Evolutionary conservation across 1,139 yeast species (phyloP).

Genomic region (Debaryomyces psychrophilus): DNA sequence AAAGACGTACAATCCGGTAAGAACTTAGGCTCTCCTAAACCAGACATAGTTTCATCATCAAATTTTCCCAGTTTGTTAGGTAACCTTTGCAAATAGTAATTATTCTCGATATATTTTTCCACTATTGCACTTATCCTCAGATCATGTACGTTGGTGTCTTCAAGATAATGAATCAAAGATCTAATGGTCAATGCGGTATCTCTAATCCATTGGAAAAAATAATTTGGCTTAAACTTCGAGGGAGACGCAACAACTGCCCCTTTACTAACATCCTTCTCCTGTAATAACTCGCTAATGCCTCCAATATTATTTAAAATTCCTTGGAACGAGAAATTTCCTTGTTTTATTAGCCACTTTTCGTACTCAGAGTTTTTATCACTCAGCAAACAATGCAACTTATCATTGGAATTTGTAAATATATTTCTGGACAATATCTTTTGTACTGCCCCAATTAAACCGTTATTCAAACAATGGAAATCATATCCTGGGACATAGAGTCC

Average conservation of each 20-base stretch:
- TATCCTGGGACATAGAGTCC: not conserved
- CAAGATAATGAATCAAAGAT: slow-evolving; percentile 59
- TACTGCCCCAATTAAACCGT: not conserved
- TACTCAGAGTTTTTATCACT: slow-evolving; percentile 34
- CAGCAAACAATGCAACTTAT: not conserved
- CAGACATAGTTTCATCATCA: slow-evolving; percentile 42
- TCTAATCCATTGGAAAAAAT: slow-evolving; percentile 88
- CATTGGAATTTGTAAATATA: not conserved
- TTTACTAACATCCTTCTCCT: slow-evolving; percentile 44
- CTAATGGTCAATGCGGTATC: slow-evolving; percentile 85
- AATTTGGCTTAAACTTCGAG: slow-evolving; percentile 67
- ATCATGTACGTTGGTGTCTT: slow-evolving; percentile 33
- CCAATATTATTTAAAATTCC: slow-evolving; percentile 68
- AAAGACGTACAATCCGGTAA: slow-evolving; percentile 66
- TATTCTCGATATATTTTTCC: slow-evolving; percentile 63
- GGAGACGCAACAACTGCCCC: slow-evolving; percentile 91
- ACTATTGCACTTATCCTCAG: slow-evolving; percentile 38
- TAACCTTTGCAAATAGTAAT: slow-evolving; percentile 61
- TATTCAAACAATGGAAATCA: not conserved
- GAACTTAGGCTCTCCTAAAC: slow-evolving; percentile 91
- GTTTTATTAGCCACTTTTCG: slow-evolving; percentile 59
- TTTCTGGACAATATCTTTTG: slow-evolving; percentile 3
- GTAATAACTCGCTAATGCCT: slow-evolving; percentile 37
- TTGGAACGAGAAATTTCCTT: slow-evolving; percentile 52
- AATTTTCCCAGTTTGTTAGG: slow-evolving; percentile 72